These are phyloP conservation scores for Kodamaea sp. DNA, from an alignment of 1,139 yeast genomes.

Conservation along the genomic window DNA sequence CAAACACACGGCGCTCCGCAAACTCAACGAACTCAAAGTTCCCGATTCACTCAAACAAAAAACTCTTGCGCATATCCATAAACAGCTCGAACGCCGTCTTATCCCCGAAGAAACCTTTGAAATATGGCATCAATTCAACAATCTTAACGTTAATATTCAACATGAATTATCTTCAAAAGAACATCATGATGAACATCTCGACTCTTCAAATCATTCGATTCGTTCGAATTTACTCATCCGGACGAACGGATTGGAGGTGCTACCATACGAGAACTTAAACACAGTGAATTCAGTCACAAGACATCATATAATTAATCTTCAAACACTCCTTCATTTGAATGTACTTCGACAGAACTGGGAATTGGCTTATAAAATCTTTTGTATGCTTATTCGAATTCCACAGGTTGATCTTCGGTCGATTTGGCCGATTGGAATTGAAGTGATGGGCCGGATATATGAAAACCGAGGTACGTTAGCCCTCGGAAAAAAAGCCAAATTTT, in stretches of 20 bases:
- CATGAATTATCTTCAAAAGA: background rate
- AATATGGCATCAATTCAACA: constrained; percentile 29
- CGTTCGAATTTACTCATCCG: constrained; percentile 23
- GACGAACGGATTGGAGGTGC: constrained; percentile 30
- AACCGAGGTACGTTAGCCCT: no score
- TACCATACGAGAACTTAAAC: constrained; percentile 18
- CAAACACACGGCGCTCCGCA: constrained; percentile 20
- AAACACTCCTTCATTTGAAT: constrained; percentile 32
- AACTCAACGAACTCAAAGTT: constrained; percentile 13
- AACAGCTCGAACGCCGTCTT: constrained; percentile 11
- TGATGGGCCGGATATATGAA: constrained; percentile 17
- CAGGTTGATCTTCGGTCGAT: constrained; percentile 49
- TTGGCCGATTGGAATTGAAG: constrained; percentile 59
- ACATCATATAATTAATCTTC: constrained; percentile 32
- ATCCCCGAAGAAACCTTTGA: constrained; percentile 39
- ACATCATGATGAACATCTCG: constrained; percentile 14
- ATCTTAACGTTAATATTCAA: constrained; percentile 14
- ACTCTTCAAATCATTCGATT: constrained; percentile 20
- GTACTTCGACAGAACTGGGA: constrained; percentile 51
- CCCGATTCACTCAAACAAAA: constrained; percentile 5
- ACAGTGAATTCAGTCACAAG: constrained; percentile 11
- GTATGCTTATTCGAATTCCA: constrained; percentile 45
- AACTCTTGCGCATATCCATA: constrained; percentile 12
- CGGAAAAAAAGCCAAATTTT: constrained; percentile 29
- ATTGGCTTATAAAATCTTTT: constrained; percentile 50